phyloP scores from a whole-genome alignment of 768 basidiomycete species.

The Cystofilobasidium bisporidii region DNA sequence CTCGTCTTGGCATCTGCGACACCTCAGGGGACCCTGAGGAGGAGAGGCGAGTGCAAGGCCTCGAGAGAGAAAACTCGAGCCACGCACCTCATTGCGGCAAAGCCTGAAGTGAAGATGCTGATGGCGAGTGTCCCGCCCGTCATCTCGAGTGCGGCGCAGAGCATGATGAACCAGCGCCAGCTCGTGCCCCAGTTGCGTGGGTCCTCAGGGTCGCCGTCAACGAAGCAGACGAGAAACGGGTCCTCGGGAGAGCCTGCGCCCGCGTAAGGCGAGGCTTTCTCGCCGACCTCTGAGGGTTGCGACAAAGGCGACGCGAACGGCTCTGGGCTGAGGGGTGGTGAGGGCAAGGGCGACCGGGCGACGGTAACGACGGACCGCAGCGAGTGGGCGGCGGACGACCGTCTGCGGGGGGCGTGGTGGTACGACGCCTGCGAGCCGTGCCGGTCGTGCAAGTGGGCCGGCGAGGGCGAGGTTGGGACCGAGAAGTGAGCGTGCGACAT shows the following conservation, averaged over 20 bases:
- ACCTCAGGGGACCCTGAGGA: background rate
- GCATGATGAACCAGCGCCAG: slow-evolving; percentile 12
- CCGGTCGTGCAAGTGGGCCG: no score
- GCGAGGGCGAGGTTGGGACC: no score
- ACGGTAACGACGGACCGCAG: background rate
- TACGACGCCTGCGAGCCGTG: no score
- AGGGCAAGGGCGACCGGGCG: background rate
- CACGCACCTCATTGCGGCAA: background rate
- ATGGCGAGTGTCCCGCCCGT: slow-evolving; percentile 19
- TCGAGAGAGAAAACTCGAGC: no score
- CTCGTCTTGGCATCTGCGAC: background rate
- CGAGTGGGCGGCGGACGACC: background rate
- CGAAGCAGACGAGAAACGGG: slow-evolving; percentile 23
- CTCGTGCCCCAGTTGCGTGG: slow-evolving; percentile 5
- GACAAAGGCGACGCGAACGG: background rate
- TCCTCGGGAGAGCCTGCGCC: slow-evolving; percentile 2
- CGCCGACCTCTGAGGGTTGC: background rate
- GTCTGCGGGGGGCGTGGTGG: no score
- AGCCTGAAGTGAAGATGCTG: slow-evolving; percentile 5
- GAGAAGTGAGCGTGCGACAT: no score
- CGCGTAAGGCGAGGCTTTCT: background rate
- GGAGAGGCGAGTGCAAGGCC: no score
- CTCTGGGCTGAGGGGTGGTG: background rate
- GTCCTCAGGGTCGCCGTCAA: background rate
- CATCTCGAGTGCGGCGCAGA: slow-evolving; percentile 12